These are phyloP conservation scores for Striga asiatica DNA, from an alignment of 257 asterid genomes.

Conservation along the genomic window DNA sequence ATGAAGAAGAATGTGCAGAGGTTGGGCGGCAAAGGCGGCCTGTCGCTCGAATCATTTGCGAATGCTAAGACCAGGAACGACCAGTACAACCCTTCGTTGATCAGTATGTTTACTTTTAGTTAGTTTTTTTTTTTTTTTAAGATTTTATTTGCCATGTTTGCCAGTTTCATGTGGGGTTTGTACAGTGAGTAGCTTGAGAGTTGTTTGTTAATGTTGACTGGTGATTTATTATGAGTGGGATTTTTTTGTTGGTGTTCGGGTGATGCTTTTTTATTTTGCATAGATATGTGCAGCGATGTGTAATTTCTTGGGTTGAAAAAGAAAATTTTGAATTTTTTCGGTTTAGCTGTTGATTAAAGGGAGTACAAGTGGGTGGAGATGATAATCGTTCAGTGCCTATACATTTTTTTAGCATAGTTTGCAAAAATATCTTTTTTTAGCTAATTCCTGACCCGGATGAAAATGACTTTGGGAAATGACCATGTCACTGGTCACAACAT, in stretches of 20 bases:
- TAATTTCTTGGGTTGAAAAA: not conserved
- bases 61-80: constrained; percentile 53
- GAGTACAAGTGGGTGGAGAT: too few species aligned
- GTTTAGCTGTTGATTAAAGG: not conserved
- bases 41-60: constrained; percentile 76
- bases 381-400: too few species aligned
- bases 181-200: not conserved
- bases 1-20: constrained; percentile 66
- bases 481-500: too few species aligned
- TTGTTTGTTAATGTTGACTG: not conserved
- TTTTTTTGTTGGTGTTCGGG: not conserved
- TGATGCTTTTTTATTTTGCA: not conserved
- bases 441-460: too few species aligned
- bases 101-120: constrained; percentile 32
- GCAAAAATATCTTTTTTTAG: too few species aligned
- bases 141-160: not conserved
- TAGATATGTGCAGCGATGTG: not conserved
- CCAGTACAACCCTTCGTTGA: constrained; percentile 61
- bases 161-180: not conserved
- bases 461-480: too few species aligned
- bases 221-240: too few species aligned
- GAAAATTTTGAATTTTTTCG: not conserved
- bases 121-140: not conserved
- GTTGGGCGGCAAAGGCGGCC: constrained; percentile 73
- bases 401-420: too few species aligned